A percentile compares a stretch with the other conserved stretches of the same genome.
phyloP scores from a whole-genome alignment of 2,329 filamentous ascomycete genomes.

The Xylaria sp. region DNA sequence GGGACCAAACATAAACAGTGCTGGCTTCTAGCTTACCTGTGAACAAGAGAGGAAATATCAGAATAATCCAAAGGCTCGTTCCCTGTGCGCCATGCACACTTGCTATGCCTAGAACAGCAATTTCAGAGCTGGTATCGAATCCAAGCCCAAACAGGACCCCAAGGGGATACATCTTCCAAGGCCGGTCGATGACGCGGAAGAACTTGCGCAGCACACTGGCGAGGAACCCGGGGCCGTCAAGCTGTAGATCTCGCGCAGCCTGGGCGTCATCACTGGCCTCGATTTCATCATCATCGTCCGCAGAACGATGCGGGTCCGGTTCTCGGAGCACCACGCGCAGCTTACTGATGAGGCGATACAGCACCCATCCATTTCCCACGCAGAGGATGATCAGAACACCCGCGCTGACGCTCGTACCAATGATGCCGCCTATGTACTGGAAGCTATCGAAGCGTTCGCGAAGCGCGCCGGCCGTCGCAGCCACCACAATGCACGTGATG shows the following conservation, averaged over 20 bases:
- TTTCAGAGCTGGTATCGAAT: slow-evolving; percentile 94
- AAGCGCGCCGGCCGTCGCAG: slow-evolving; percentile 85
- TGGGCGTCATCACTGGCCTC: slow-evolving; percentile 15
- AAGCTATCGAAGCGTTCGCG: slow-evolving; percentile 82
- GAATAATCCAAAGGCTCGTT: slow-evolving; percentile 90
- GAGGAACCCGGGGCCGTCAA: slow-evolving; percentile 79
- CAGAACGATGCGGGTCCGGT: slow-evolving; percentile 41
- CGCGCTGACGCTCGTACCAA: slow-evolving; percentile 87
- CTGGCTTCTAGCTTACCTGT: slow-evolving; percentile 64
- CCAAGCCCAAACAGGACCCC: slow-evolving; percentile 89
- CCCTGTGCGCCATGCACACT: slow-evolving; percentile 85
- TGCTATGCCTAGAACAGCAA: slow-evolving; percentile 88
- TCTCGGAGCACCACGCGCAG: slow-evolving; percentile 65
- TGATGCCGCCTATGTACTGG: slow-evolving; percentile 79
- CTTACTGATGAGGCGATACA: slow-evolving; percentile 75
- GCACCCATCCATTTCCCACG: slow-evolving; percentile 82
- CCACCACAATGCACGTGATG: slow-evolving; percentile 88
- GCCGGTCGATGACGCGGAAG: slow-evolving; percentile 74
- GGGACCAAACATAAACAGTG: neutral
- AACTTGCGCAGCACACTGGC: slow-evolving; percentile 73
- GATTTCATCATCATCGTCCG: slow-evolving; percentile 34
- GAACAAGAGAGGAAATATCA: slow-evolving; percentile 89
- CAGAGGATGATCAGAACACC: slow-evolving; percentile 83
- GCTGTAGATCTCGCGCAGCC: slow-evolving; percentile 62
- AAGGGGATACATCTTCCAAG: slow-evolving; percentile 71